These are phyloP conservation scores for Hirsutella rhossiliensis DNA, from an alignment of 2,329 filamentous ascomycete genomes.

Conservation along the genomic window DNA sequence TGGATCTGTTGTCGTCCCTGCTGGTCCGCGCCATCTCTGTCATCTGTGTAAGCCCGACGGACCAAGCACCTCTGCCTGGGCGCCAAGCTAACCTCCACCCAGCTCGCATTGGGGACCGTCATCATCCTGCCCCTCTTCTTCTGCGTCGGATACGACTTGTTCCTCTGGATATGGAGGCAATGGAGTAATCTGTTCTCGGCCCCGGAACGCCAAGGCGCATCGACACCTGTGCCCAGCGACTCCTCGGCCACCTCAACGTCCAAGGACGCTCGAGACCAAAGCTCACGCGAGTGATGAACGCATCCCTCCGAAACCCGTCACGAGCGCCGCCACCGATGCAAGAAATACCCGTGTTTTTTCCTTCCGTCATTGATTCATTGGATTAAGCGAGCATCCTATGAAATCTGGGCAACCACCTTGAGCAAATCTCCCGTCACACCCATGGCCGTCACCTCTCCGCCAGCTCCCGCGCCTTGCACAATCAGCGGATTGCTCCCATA, in stretches of 20 bases:
- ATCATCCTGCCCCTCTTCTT: constrained; percentile 33
- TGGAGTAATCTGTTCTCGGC: constrained; percentile 10
- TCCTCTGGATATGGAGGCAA: constrained; percentile 40
- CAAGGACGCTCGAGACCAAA: constrained; percentile 1
- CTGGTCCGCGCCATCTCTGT: constrained; percentile 24
- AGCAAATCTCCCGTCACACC: constrained; percentile 88
- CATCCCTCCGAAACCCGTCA: neutral
- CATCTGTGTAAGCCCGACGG: constrained; percentile 20
- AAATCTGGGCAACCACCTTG: constrained; percentile 69
- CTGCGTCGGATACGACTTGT: constrained; percentile 38
- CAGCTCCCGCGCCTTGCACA: constrained; percentile 87
- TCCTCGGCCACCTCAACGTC: neutral
- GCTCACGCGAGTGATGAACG: constrained; percentile 2
- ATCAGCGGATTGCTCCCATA: constrained; percentile 88
- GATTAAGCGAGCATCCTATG: constrained; percentile 15
- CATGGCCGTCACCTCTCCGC: constrained; percentile 94
- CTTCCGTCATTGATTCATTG: neutral
- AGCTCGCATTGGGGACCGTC: constrained; percentile 32
- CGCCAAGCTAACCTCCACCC: constrained; percentile 4
- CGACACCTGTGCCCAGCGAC: neutral
- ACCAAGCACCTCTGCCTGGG: neutral
- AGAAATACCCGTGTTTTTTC: too few relatives aligned
- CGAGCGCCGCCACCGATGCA: too few relatives aligned
- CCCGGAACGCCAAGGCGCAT: neutral
- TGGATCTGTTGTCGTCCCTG: constrained; percentile 15